phyloP scores from a whole-genome alignment of 768 basidiomycete genomes.

The Tephrocybe sp. region DNA sequence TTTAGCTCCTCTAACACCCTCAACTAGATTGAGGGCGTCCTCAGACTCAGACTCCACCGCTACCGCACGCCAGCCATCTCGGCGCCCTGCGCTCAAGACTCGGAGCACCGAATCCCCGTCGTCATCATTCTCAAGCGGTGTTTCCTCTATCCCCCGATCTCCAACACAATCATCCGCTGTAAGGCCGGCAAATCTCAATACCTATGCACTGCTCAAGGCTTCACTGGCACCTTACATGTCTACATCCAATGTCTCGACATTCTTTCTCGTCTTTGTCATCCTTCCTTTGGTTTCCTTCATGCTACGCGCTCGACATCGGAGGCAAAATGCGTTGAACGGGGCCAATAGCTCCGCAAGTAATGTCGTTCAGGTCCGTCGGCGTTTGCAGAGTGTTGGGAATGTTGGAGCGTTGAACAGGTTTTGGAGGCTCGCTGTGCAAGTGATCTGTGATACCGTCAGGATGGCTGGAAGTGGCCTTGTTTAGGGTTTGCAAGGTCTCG shows the following conservation, averaged over 20 bases:
- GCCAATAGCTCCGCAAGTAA: constrained; percentile 31
- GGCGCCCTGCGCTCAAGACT: constrained; percentile 17
- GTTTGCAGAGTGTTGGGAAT: constrained; percentile 45
- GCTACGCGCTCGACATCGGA: constrained; percentile 49
- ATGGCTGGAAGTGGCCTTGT: constrained; percentile 81
- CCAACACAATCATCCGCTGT: constrained; percentile 17
- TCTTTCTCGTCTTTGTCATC: constrained; percentile 46
- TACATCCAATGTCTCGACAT: constrained; percentile 45
- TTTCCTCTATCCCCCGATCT: constrained; percentile 16
- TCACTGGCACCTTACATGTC: constrained; percentile 50
- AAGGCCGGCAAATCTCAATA: constrained; percentile 25
- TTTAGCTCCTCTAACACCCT: constrained; percentile 24
- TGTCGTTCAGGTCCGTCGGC: constrained; percentile 57
- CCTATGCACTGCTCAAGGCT: constrained; percentile 46
- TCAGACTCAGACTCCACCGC: constrained; percentile 39
- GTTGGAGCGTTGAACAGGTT: constrained; percentile 35
- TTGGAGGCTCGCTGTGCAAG: constrained; percentile 53
- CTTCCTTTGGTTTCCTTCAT: constrained; percentile 47
- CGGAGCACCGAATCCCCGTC: constrained; percentile 23
- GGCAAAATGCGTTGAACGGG: constrained; percentile 27
- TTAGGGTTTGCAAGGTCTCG: constrained; percentile 25
- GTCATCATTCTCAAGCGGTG: constrained; percentile 8
- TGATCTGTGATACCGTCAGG: constrained; percentile 62
- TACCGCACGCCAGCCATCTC: constrained; percentile 25
- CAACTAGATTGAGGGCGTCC: constrained; percentile 36